Percentiles rank a stretch among this genome's conserved stretches.
Evolutionary conservation across 1,284 basidiomycete genomes (phyloP).

Genomic region (Fomes fomentarius): DNA sequence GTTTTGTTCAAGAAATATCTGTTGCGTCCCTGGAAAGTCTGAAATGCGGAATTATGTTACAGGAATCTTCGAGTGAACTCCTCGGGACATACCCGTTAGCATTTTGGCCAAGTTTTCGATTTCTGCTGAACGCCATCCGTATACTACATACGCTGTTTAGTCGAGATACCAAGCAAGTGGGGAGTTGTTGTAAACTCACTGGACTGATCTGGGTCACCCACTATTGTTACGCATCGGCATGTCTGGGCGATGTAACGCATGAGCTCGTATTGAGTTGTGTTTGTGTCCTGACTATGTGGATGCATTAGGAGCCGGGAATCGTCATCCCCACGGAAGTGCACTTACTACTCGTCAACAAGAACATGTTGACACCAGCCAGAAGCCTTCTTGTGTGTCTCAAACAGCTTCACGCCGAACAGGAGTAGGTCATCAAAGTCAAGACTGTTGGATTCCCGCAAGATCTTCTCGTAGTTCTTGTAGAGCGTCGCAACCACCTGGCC

Average conservation of each 20-base stretch:
- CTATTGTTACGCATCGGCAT: conserved; percentile 72
- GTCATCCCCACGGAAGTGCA: conserved; percentile 23
- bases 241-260: conserved; percentile 73
- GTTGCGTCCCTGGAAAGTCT: conserved; percentile 71
- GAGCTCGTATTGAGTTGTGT: conserved; percentile 83
- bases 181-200: too few species aligned
- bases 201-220: conserved; percentile 93
- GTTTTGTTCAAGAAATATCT: conserved; percentile 85
- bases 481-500: conserved; percentile 49
- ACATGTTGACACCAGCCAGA: conserved; percentile 75
- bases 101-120: conserved; percentile 81
- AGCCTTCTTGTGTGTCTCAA: conserved; percentile 56
- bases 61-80: background rate
- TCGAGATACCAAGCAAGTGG: too few species aligned
- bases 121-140: conserved; percentile 90
- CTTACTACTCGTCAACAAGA: conserved; percentile 89
- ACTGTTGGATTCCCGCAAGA: conserved; percentile 66
- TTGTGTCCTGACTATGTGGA: conserved; percentile 79
- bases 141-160: too few species aligned
- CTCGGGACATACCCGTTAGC: conserved; percentile 53
- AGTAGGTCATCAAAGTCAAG: conserved; percentile 93
- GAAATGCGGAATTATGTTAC: background rate
- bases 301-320: background rate
- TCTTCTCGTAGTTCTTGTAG: conserved; percentile 73
- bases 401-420: conserved; percentile 77